phyloP scores from a whole-genome alignment of 192 early-diverging fungal species.

The Spizellomyces punctatus region DNA sequence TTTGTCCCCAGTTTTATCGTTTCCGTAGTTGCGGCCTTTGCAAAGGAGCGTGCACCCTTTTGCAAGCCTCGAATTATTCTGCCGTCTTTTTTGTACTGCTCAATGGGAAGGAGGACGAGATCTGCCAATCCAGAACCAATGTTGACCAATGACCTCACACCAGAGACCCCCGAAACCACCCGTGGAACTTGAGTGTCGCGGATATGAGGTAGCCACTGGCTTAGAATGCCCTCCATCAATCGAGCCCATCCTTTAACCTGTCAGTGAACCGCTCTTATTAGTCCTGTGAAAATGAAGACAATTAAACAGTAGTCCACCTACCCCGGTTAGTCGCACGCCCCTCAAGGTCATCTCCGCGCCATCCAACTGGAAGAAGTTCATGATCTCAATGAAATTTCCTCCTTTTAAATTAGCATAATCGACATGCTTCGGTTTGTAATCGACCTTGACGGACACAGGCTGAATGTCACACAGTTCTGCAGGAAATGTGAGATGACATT shows the following conservation, averaged over 20 bases:
- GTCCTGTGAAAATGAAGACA: not conserved
- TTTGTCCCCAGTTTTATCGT: conserved; percentile 86
- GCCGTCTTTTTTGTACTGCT: conserved; percentile 93
- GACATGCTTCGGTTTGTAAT: conserved; percentile 96
- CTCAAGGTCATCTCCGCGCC: conserved; percentile 87
- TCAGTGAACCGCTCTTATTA: conserved; percentile 35
- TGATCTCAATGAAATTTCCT: conserved; percentile 78
- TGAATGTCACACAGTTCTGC: conserved; percentile 66
- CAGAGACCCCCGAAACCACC: conserved; percentile 86
- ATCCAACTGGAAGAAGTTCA: conserved; percentile 93
- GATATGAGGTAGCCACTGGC: conserved; percentile 91
- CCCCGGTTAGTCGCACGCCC: conserved; percentile 75
- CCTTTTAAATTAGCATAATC: conserved; percentile 71
- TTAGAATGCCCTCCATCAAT: conserved; percentile 65
- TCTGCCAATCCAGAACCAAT: conserved; percentile 90
- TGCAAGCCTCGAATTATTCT: conserved; percentile 83
- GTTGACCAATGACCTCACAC: conserved; percentile 87
- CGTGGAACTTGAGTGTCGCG: conserved; percentile 87
- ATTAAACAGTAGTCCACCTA: conserved; percentile 29
- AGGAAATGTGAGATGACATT: conserved; percentile 29
- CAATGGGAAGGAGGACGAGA: conserved; percentile 86
- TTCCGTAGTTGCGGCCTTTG: conserved; percentile 85
- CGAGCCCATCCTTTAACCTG: conserved; percentile 53
- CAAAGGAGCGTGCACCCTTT: conserved; percentile 87
- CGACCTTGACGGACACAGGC: conserved; percentile 83